These are phyloP conservation scores for Cucurbita argyrosperma DNA, from an alignment of 306 rosid genomes.

Conservation along the genomic window DNA sequence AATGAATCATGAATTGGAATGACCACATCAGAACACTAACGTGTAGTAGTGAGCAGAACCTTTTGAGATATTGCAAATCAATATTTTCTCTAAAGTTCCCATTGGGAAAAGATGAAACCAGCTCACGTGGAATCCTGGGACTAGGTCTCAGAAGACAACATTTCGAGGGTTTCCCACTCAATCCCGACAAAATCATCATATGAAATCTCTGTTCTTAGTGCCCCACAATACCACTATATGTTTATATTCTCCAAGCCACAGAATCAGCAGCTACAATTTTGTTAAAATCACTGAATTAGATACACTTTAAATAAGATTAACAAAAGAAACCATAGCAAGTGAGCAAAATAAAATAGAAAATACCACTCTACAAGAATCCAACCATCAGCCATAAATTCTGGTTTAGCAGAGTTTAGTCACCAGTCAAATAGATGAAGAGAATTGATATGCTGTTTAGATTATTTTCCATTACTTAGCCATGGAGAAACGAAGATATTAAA, in stretches of 20 bases:
- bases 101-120: conserved; percentile 12
- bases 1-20: conserved; percentile 1
- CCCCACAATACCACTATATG: neutral
- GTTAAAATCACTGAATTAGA: neutral
- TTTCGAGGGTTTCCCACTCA: conserved; percentile 45
- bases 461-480: neutral
- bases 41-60: conserved; percentile 24
- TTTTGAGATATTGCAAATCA: conserved; percentile 21
- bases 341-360: neutral
- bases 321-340: neutral
- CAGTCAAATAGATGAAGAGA: neutral
- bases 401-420: neutral
- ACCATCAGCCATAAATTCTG: neutral
- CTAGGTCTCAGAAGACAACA: conserved; percentile 32
- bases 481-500: neutral
- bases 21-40: neutral
- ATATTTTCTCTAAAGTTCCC: conserved; percentile 16
- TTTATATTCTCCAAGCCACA: neutral
- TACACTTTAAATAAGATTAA: neutral
- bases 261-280: conserved; percentile 7
- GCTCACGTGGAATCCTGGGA: conserved; percentile 11
- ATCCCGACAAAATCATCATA: conserved; percentile 44
- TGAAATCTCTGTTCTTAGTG: neutral
- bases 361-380: neutral
- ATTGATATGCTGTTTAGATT: neutral